Evolutionary conservation across 495 filamentous ascomycete species (phyloP).

Genomic region (Aspergillus heteromorphus): DNA sequence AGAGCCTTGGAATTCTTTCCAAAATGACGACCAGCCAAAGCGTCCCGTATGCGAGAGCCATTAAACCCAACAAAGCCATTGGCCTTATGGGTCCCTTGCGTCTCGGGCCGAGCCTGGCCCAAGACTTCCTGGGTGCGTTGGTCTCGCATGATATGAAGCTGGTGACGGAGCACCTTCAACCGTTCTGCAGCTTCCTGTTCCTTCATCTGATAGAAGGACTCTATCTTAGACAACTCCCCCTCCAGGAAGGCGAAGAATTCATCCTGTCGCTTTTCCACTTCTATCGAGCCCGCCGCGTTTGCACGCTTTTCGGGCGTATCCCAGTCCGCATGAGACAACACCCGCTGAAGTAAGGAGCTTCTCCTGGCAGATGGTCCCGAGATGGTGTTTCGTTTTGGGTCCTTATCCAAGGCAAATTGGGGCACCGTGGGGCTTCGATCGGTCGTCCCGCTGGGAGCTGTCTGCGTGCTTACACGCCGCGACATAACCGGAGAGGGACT

Average conservation of each 20-base stretch:
- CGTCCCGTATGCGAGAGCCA: conserved; percentile 21
- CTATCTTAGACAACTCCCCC: conserved; percentile 75
- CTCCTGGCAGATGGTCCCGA: conserved; percentile 18
- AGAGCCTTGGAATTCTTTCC: conserved; percentile 56
- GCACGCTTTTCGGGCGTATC: conserved; percentile 25
- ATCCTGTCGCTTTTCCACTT: conserved; percentile 56
- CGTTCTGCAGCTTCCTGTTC: conserved; percentile 73
- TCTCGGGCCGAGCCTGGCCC: conserved; percentile 22
- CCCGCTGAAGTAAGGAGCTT: conserved; percentile 31
- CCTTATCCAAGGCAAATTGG: conserved; percentile 12
- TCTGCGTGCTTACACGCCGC: conserved; percentile 16
- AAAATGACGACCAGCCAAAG: conserved; percentile 34
- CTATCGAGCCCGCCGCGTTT: conserved; percentile 37
- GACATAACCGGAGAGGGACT: conserved; percentile 28
- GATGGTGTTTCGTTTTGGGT: conserved; percentile 8
- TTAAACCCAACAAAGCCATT: conserved; percentile 24
- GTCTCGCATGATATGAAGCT: conserved; percentile 84
- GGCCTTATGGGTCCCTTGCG: conserved; percentile 12
- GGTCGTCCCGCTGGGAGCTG: conserved; percentile 5
- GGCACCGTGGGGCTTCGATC: conserved; percentile 10
- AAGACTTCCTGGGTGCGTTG: conserved; percentile 67
- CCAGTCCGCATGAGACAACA: conserved; percentile 28
- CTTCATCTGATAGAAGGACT: conserved; percentile 75
- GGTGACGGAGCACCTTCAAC: conserved; percentile 63
- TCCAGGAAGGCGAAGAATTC: conserved; percentile 81